Conservation (phyloP, 2,329 filamentous ascomycete species). For the Fusarium ramigenum region DNA sequence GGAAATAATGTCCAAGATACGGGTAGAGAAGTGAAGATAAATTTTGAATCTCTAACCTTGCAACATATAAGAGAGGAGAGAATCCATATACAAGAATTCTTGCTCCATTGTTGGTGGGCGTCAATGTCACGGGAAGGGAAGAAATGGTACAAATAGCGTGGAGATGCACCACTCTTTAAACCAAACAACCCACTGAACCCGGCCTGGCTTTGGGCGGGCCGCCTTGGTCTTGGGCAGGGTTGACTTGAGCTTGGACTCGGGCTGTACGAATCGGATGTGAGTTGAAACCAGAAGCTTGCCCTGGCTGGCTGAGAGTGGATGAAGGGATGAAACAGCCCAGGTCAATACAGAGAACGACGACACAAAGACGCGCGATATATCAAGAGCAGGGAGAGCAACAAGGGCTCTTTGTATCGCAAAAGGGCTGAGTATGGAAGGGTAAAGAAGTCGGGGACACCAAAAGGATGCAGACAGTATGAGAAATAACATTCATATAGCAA, state of each 20-base stretch:
- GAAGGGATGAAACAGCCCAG: neutral
- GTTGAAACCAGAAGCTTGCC: neutral
- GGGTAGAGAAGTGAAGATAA: neutral
- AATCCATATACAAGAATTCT: constrained; percentile 37
- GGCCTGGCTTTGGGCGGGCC: neutral
- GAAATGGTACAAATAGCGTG: constrained; percentile 28
- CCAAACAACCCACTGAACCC: neutral
- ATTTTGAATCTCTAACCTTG: constrained; percentile 39
- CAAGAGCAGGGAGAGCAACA: neutral
- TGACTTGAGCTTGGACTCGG: neutral
- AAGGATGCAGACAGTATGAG: neutral
- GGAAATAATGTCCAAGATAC: neutral
- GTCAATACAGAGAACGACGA: neutral
- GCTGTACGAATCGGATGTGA: neutral
- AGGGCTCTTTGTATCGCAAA: neutral
- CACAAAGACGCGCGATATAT: neutral
- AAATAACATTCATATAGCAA: neutral
- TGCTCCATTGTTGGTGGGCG: constrained; percentile 39
- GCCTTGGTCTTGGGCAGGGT: neutral
- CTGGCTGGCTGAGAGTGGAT: neutral
- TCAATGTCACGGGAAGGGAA: constrained; percentile 25
- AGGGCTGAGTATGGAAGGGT: neutral
- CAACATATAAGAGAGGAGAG: constrained; percentile 32
- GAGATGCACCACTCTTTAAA: constrained; percentile 14
- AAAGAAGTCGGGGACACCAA: neutral